phyloP scores from a whole-genome alignment of 441 rosid genomes.

The Adansonia gregorii region DNA sequence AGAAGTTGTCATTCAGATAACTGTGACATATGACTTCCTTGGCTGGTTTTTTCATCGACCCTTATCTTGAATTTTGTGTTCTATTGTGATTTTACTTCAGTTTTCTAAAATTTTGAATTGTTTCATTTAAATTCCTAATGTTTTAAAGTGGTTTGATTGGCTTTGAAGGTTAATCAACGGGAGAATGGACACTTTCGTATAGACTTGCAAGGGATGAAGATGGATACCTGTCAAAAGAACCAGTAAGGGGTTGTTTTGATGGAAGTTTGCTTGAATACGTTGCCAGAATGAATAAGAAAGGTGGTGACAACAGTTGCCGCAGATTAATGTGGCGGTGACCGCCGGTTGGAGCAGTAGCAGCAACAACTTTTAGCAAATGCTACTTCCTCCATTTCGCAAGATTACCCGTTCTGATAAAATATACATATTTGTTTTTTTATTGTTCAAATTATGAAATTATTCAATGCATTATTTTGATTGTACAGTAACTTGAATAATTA shows the following conservation, averaged over 20 bases:
- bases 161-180: slow-evolving; percentile 54
- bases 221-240: slow-evolving; percentile 72
- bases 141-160: not conserved
- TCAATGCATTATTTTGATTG: no score
- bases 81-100: not conserved
- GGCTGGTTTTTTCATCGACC: not conserved
- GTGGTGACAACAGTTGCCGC: slow-evolving; percentile 28
- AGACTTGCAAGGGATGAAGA: slow-evolving; percentile 68
- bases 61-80: not conserved
- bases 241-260: slow-evolving; percentile 66
- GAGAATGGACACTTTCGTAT: slow-evolving; percentile 62
- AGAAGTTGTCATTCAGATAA: not conserved
- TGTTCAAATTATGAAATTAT: no score
- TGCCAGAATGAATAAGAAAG: slow-evolving; percentile 49
- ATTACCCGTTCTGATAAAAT: no score
- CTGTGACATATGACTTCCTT: not conserved
- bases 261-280: slow-evolving; percentile 73
- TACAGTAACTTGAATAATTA: no score
- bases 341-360: no score
- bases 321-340: no score
- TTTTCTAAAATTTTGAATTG: not conserved
- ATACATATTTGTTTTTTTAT: no score
- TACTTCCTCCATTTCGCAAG: no score
- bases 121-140: no score
- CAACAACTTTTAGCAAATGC: no score